phyloP scores from a whole-genome alignment of 768 basidiomycete species.

The Termitomyces sp. region DNA sequence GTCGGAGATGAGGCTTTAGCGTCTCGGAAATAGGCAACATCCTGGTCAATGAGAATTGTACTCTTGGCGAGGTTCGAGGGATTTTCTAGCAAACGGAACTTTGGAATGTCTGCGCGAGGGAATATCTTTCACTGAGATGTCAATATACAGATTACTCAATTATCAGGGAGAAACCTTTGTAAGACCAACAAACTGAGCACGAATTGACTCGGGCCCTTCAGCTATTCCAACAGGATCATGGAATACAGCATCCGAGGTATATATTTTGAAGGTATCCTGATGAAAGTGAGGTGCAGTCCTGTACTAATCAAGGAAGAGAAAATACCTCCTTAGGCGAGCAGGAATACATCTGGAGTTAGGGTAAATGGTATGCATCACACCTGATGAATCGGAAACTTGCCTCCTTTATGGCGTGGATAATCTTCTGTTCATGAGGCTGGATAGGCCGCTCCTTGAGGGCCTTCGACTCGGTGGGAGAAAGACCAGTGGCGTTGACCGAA shows the following conservation, averaged over 20 bases:
- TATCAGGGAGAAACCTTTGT: background rate
- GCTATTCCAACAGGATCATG: constrained; percentile 6
- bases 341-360: background rate
- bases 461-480: background rate
- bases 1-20: background rate
- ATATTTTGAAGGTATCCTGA: background rate
- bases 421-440: background rate
- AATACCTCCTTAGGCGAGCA: background rate
- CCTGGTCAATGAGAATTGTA: background rate
- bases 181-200: constrained; percentile 1
- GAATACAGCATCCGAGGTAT: background rate
- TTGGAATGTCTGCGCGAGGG: background rate
- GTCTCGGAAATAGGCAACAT: background rate
- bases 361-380: background rate
- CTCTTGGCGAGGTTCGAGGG: background rate
- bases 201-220: background rate
- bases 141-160: too few species aligned
- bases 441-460: background rate
- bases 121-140: background rate
- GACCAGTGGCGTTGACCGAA: background rate
- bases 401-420: background rate
- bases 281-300: background rate
- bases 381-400: background rate
- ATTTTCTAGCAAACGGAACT: background rate
- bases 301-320: background rate